Percentiles rank a stretch among this genome's conserved stretches.
phyloP scores from a whole-genome alignment of 176 grass and related monocot genomes.

The Elymus sibiricus region DNA sequence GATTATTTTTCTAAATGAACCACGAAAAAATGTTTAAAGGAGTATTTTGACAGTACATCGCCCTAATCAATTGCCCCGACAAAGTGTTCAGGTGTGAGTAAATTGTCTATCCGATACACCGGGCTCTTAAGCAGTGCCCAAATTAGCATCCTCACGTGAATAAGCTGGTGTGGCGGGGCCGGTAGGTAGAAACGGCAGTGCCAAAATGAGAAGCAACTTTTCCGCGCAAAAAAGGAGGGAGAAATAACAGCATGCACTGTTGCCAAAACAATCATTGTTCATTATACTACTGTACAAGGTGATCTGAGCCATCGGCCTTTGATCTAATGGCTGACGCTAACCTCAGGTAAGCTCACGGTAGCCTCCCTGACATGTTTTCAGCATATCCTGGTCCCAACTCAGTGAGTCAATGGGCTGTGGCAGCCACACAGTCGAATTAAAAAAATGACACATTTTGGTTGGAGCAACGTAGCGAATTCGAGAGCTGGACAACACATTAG shows the following conservation, averaged over 20 bases:
- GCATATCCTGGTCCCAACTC: not conserved
- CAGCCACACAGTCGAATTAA: not conserved
- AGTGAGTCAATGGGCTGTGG: not conserved
- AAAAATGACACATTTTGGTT: not conserved
- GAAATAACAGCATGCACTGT: not conserved
- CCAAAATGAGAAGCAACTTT: not conserved
- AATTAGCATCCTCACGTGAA: not conserved
- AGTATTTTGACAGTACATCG: not conserved
- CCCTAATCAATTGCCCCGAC: not conserved
- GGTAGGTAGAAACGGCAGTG: not conserved
- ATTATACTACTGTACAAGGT: not conserved
- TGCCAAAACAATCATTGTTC: not conserved
- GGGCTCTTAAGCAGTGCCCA: not conserved
- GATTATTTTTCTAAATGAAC: no score
- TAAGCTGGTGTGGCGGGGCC: not conserved
- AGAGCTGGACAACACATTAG: conserved; percentile 46
- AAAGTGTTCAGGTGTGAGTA: not conserved
- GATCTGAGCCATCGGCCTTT: not conserved
- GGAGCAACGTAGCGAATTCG: not conserved
- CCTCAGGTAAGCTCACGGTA: not conserved
- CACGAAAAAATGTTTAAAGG: not conserved
- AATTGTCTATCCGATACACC: not conserved
- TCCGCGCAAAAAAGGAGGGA: no score
- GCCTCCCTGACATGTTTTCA: not conserved
- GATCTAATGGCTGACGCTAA: not conserved